Base-by-base conservation (phyloP, 306 rosid genomes). In the Argentina anserina region DNA sequence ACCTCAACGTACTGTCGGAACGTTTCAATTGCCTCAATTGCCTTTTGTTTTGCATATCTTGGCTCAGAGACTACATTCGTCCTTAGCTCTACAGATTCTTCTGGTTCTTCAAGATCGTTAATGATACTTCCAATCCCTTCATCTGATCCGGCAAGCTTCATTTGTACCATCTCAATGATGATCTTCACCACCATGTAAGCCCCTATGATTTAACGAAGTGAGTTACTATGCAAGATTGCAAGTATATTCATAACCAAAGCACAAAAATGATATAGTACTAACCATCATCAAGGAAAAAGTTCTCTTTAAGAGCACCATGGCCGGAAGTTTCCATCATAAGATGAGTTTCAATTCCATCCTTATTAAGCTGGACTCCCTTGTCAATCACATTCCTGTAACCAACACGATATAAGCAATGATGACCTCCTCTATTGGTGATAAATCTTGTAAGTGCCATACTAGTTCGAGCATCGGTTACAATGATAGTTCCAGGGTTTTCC, bases 241-340 rank as follows among this genome's bases (percentile, higher is more conserved):
- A 18, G 41, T 45, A 20, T 67, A 67, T 72, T 37, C 45, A 26
- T n/a, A 62, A 53, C 17, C 23, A 20, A 77, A 67, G 10, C n/a
- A 61, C 7, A 67, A 39, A 42, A 67, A 59, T 58, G 64, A 37
- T 0, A 46, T 26, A 65, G 14, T 37, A 76, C 92, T 20, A 61
- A 92, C 98, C 98, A 78, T 93, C 96, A 64, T 93, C 98, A 61
- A 93, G 96, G 82, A 89, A 91, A 81, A 86, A 84, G 18, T 93
- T 93, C 81, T 93, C 98, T 77, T 81, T 91, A 12, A 93, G 89
- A 66, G 98, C 97, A 53, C 98, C 97, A 42, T 89, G 97, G 13
- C 98, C 96, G 7, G 97, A 91, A 0, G 98, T 91, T 78, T 93
- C 97, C 91, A 93, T 91, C 98, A 87, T 91, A 17, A 91, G 90